Evolutionary conservation across 2,329 filamentous ascomycete genomes (phyloP), one percentile per base, ranked within the genome.

Genomic region (Gremmenia infestans): DNA sequence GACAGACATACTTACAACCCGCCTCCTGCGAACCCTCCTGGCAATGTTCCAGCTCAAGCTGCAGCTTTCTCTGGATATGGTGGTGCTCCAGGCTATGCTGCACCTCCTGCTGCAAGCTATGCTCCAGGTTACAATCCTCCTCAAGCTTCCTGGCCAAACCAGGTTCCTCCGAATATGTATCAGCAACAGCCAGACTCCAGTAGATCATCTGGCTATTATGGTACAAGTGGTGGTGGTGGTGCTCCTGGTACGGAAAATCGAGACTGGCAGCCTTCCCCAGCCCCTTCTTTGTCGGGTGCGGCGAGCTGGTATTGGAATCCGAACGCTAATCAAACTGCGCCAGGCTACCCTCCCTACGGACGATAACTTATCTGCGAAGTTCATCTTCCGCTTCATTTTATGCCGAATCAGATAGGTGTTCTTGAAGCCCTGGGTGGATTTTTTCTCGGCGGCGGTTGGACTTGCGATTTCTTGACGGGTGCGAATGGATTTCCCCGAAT

Each of bases 121-220:
- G 47, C 47, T 15, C 25, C 32, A 35, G 47, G 14, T 35, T 36
- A 32, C 25, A 48, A 32, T 35, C 19, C 22, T 32, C n/a, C 25
- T 32, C 28, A 32, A 32, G 11, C 28, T 32, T 9, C 28, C 28
- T 32, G 28, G 28, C 28, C 28, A 32, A 32, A 32, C 28, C 28
- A 11, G 8, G 28, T 32, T 11, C 9, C 9, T 32, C 28, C 9
- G 28, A 32, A 32, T 32, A 12, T 32, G 51, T 15, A 42, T 52
- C 42, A 19, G 39, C 52, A 59, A 35, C 42, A 54, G 43, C 60
- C 59, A 65, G 63, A 60, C 12, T 53, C 56, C 60, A 62, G 60
- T 62, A 59, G 56, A 55, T 53, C 28, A 32, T 32, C 60, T 55
- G 57, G 57, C 28, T 62, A 62, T 52, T 58, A 60, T 51, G 59